These are phyloP conservation scores for Coccinonectria pachysandricola DNA, from an alignment of 2,329 filamentous ascomycete genomes.

Conservation along the genomic window DNA sequence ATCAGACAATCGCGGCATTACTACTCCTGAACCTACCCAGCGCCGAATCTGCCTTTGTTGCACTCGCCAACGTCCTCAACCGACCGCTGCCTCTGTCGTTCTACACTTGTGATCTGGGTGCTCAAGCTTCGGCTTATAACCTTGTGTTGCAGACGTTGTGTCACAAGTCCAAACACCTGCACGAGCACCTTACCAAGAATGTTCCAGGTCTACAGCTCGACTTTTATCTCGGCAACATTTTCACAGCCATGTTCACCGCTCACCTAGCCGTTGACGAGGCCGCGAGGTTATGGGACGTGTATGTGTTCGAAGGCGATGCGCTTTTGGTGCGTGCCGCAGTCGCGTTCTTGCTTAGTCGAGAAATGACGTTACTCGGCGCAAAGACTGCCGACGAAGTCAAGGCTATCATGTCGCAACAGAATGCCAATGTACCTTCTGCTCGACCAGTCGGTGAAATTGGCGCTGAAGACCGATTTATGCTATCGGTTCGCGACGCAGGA, in stretches of 20 bases:
- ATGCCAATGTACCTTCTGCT: constrained; percentile 19
- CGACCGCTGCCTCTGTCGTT: constrained; percentile 66
- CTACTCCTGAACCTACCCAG: constrained; percentile 61
- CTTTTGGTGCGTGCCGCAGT: constrained; percentile 62
- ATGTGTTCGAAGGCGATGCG: constrained; percentile 70
- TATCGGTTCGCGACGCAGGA: constrained; percentile 25
- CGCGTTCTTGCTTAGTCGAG: constrained; percentile 48
- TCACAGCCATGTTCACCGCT: constrained; percentile 54
- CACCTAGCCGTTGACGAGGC: constrained; percentile 59
- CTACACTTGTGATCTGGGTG: constrained; percentile 58
- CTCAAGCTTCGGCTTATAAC: constrained; percentile 58
- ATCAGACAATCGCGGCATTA: constrained; percentile 61
- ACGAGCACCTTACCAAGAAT: constrained; percentile 50
- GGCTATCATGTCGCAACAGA: constrained; percentile 24
- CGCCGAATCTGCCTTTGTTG: constrained; percentile 55
- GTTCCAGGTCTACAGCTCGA: constrained; percentile 37
- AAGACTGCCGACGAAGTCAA: constrained; percentile 35
- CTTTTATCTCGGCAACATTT: constrained; percentile 48
- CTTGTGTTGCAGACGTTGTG: constrained; percentile 57
- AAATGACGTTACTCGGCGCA: constrained; percentile 40
- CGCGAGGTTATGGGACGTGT: constrained; percentile 69
- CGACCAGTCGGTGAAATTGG: constrained; percentile 31
- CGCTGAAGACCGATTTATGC: constrained; percentile 36
- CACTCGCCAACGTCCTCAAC: constrained; percentile 69
- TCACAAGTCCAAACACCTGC: constrained; percentile 53